phyloP scores from a whole-genome alignment of 2,329 filamentous ascomycete genomes.

The Pseudogymnoascus sp. region DNA sequence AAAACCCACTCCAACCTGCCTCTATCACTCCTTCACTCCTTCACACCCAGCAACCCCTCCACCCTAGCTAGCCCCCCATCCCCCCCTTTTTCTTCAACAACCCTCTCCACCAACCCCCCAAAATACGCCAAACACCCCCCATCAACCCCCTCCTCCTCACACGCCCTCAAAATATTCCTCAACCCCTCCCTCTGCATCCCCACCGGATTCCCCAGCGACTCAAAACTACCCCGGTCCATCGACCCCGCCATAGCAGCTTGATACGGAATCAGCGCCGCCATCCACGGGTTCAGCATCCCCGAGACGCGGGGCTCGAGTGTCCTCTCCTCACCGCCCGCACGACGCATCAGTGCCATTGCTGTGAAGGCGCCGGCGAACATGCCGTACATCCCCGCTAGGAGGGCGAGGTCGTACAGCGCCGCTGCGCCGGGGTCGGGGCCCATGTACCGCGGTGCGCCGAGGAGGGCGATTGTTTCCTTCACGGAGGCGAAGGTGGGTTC shows the following conservation, averaged over 20 bases:
- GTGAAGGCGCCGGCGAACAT: too few relatives aligned
- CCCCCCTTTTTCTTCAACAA: too few relatives aligned
- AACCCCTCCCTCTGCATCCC: slow-evolving; percentile 20
- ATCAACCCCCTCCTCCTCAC: slow-evolving; percentile 21
- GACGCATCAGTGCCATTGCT: slow-evolving; percentile 19
- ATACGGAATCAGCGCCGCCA: slow-evolving; percentile 23
- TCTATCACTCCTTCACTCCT: not conserved
- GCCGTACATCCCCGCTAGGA: too few relatives aligned
- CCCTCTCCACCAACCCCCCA: too few relatives aligned
- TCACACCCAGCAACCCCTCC: not conserved
- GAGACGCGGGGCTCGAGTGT: slow-evolving; percentile 15
- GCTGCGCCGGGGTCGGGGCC: too few relatives aligned
- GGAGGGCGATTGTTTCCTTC: too few relatives aligned
- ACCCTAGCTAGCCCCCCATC: not conserved
- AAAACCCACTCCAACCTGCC: not conserved
- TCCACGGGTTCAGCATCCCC: slow-evolving; percentile 15
- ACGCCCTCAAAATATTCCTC: slow-evolving; percentile 20
- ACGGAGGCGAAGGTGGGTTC: too few relatives aligned
- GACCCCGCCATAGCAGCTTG: slow-evolving; percentile 16
- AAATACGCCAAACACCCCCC: not conserved
- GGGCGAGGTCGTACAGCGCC: too few relatives aligned
- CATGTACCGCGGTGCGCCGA: too few relatives aligned
- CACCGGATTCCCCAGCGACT: slow-evolving; percentile 20
- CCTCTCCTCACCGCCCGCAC: slow-evolving; percentile 8
- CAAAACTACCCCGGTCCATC: slow-evolving; percentile 13